Percentiles rank a stretch among this genome's conserved stretches.
Conservation (phyloP, 164 flowering plant species). For the Saururus chinensis region DNA sequence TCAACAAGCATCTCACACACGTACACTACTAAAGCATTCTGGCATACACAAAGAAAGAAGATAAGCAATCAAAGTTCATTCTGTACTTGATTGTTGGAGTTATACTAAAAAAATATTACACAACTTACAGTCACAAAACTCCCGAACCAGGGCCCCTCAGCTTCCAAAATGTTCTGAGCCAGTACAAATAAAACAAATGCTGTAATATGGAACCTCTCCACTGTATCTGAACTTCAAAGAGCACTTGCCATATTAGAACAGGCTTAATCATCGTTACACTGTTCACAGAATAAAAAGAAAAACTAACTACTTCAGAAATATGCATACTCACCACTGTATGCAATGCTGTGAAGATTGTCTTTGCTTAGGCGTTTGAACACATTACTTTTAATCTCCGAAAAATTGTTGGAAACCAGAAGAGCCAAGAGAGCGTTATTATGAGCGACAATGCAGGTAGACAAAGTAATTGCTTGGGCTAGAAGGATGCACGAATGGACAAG, state of each 20-base stretch:
- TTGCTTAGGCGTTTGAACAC: slow-evolving; percentile 95
- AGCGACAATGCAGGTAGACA: slow-evolving; percentile 91
- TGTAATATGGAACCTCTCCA: slow-evolving; percentile 91
- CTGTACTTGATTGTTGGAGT: not conserved
- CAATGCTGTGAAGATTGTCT: slow-evolving; percentile 76
- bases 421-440: slow-evolving; percentile 94
- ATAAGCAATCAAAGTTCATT: not conserved
- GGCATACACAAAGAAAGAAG: slow-evolving; percentile 16
- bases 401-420: slow-evolving; percentile 87
- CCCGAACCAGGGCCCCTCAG: slow-evolving; percentile 92
- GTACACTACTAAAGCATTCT: slow-evolving; percentile 81
- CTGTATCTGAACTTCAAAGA: slow-evolving; percentile 51
- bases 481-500: slow-evolving; percentile 87
- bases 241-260: not conserved
- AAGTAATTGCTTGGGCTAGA: slow-evolving; percentile 93
- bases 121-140: slow-evolving; percentile 70
- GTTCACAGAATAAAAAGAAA: not conserved
- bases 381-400: slow-evolving; percentile 93
- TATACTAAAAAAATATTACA: not conserved
- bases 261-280: not conserved
- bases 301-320: not conserved
- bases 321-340: slow-evolving; percentile 58
- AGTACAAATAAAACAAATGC: slow-evolving; percentile 81
- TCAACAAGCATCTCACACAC: slow-evolving; percentile 77
- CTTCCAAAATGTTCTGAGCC: slow-evolving; percentile 94